These are phyloP conservation scores for Gillenia trifoliata DNA, from an alignment of 306 rosid species.

Conservation along the genomic window DNA sequence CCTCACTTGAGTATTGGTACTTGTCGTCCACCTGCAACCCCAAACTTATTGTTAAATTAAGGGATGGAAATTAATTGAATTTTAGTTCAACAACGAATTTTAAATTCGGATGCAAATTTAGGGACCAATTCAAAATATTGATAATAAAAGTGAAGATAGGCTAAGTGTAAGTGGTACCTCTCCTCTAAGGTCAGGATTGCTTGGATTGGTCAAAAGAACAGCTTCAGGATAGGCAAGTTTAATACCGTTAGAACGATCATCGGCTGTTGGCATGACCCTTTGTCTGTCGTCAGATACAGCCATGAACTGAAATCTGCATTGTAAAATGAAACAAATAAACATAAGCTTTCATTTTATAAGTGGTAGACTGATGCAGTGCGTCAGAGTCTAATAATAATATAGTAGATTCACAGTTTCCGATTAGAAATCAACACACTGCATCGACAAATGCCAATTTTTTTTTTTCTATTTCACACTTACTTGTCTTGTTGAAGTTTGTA, in stretches of 20 bases:
- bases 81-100: neutral
- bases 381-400: neutral
- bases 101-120: no score
- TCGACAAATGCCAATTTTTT: neutral
- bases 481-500: constrained; percentile 41
- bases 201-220: constrained; percentile 46
- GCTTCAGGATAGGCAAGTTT: constrained; percentile 64
- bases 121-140: no score
- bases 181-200: constrained; percentile 36
- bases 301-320: constrained; percentile 59
- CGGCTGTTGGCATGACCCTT: constrained; percentile 57
- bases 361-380: neutral
- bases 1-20: constrained; percentile 60
- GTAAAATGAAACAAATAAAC: no score
- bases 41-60: neutral
- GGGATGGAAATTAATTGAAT: neutral
- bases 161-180: constrained; percentile 34
- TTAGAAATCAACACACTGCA: neutral
- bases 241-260: constrained; percentile 37
- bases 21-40: constrained; percentile 76
- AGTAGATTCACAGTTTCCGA: neutral
- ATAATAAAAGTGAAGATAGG: neutral
- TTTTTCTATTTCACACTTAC: constrained; percentile 17
- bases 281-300: constrained; percentile 53
- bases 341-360: no score